A percentile compares a stretch with the other conserved stretches of the same genome.
Evolutionary conservation across 805 yeast species (phyloP).

Genomic region (Metschnikowia noctiluminum): DNA sequence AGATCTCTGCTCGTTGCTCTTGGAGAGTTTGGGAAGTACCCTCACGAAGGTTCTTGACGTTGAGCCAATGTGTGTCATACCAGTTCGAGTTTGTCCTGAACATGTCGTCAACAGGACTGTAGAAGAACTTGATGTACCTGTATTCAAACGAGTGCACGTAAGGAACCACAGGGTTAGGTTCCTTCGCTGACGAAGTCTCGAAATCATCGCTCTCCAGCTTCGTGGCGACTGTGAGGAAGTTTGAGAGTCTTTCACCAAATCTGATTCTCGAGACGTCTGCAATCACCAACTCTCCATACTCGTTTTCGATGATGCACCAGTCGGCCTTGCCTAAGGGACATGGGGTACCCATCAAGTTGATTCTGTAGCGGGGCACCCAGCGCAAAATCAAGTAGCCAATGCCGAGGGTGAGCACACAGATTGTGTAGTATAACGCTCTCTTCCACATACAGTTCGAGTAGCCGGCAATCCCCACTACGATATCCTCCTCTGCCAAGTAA

Average conservation of each 20-base stretch:
- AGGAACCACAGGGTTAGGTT: slow-evolving; percentile 63
- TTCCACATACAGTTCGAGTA: slow-evolving; percentile 55
- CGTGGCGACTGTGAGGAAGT: slow-evolving; percentile 46
- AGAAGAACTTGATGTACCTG: slow-evolving; percentile 77
- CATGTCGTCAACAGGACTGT: slow-evolving; percentile 83
- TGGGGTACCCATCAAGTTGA: slow-evolving; percentile 60
- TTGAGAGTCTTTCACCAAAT: slow-evolving; percentile 70
- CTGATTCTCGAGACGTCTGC: slow-evolving; percentile 53
- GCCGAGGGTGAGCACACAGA: slow-evolving; percentile 66
- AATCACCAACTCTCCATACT: slow-evolving; percentile 78
- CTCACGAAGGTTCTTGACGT: slow-evolving; percentile 48
- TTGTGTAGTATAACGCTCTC: slow-evolving; percentile 44
- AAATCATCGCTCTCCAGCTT: slow-evolving; percentile 22
- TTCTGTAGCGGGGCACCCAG: slow-evolving; percentile 81
- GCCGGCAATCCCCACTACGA: slow-evolving; percentile 93
- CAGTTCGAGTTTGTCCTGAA: slow-evolving; percentile 82
- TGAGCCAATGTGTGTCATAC: slow-evolving; percentile 79
- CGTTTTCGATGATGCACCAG: slow-evolving; percentile 93
- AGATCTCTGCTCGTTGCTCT: slow-evolving; percentile 67
- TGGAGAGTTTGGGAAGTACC: slow-evolving; percentile 72
- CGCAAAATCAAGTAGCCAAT: slow-evolving; percentile 66
- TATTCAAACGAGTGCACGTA: slow-evolving; percentile 69
- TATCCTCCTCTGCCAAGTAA: slow-evolving; percentile 92
- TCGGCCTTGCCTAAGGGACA: slow-evolving; percentile 78
- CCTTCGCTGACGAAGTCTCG: slow-evolving; percentile 26